phyloP scores from a whole-genome alignment of 2,329 filamentous ascomycete genomes.

The Aspergillus tamarii region DNA sequence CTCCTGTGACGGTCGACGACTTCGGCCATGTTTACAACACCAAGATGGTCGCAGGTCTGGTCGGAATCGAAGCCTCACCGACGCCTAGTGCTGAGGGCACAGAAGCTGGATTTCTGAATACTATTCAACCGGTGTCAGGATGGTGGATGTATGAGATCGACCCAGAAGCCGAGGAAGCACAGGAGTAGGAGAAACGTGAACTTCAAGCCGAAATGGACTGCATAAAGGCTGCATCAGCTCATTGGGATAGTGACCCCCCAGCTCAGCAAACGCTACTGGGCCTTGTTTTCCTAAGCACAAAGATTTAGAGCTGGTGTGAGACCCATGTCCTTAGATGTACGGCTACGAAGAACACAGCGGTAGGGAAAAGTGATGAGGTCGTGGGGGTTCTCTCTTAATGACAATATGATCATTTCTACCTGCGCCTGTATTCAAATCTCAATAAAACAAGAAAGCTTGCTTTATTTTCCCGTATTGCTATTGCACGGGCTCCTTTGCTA shows the following conservation, averaged over 20 bases:
- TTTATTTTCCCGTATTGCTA: not conserved
- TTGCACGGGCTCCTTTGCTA: no score
- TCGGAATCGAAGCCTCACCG: not conserved
- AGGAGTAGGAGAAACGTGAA: not conserved
- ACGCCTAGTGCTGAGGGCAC: not conserved
- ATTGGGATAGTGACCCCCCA: not conserved
- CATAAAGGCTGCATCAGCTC: not conserved
- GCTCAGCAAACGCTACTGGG: not conserved
- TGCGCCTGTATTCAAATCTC: not conserved
- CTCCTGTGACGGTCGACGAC: conserved; percentile 38
- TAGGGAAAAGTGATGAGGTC: no score
- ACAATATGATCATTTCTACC: not conserved
- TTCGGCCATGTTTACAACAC: conserved; percentile 23
- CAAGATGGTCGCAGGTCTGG: not conserved
- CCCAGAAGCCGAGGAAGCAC: not conserved
- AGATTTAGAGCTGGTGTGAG: not conserved
- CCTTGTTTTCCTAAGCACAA: not conserved
- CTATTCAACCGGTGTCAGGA: not conserved
- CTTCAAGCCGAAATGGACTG: not conserved
- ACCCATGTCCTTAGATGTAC: no score
- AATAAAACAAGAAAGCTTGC: not conserved
- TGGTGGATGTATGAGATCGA: not conserved
- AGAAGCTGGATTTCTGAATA: not conserved
- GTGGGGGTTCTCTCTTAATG: not conserved
- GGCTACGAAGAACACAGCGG: no score